Conservation (phyloP, 306 rosid genomes). For the Ormosia emarginata region DNA sequence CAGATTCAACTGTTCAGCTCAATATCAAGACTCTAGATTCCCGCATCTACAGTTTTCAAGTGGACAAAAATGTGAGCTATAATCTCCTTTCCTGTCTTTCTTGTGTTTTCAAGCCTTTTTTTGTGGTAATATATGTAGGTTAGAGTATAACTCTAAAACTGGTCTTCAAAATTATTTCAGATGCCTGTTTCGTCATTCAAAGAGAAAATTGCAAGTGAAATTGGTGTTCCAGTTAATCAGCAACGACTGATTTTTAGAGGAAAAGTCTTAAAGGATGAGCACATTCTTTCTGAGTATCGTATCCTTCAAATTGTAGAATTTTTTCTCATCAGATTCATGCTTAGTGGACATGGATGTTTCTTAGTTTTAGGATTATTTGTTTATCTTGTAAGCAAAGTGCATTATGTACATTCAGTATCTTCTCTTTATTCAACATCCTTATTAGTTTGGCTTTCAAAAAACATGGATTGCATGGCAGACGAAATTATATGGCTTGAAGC, state of each 20-base stretch:
- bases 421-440: not conserved
- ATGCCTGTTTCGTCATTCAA: constrained; percentile 72
- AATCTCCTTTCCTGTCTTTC: not conserved
- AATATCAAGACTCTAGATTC: constrained; percentile 94
- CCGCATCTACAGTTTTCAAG: constrained; percentile 65
- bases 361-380: not conserved
- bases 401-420: not conserved
- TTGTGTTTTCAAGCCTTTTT: not conserved
- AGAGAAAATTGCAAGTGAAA: constrained; percentile 80
- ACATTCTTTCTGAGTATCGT: constrained; percentile 82
- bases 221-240: constrained; percentile 76
- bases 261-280: constrained; percentile 87
- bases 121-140: not conserved
- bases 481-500: not conserved
- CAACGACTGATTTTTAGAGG: constrained; percentile 97
- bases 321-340: not conserved
- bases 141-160: not conserved
- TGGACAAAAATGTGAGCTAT: constrained; percentile 65
- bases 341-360: not conserved
- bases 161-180: constrained; percentile 45
- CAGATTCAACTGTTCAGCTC: constrained; percentile 71
- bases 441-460: not conserved
- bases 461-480: not conserved
- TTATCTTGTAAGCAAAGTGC: not conserved
- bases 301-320: constrained; percentile 45